Conservation (phyloP, 2,329 filamentous ascomycete genomes). For the Ilyonectria destructans region DNA sequence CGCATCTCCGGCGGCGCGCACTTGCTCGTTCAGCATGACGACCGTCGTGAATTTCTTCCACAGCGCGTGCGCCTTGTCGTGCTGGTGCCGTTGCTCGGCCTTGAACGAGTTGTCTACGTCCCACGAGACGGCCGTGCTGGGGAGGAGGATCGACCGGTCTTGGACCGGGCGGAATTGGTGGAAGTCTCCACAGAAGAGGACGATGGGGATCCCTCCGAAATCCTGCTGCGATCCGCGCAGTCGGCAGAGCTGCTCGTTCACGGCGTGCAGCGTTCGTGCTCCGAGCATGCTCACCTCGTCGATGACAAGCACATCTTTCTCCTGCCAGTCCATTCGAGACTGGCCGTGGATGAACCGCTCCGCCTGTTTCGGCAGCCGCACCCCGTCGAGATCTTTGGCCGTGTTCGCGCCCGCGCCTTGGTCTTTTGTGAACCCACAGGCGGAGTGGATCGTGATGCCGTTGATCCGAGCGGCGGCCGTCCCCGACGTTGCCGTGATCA, state of each 20-base stretch:
- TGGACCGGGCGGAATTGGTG: slow-evolving; percentile 24
- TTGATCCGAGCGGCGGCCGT: slow-evolving; percentile 25
- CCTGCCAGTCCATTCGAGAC: slow-evolving; percentile 47
- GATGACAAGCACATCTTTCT: slow-evolving; percentile 25
- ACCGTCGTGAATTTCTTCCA: slow-evolving; percentile 29
- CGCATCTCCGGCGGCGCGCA: neutral
- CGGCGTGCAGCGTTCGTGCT: slow-evolving; percentile 16
- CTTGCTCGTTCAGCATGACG: slow-evolving; percentile 23
- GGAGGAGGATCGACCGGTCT: slow-evolving; percentile 19
- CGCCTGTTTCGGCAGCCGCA: too few species aligned
- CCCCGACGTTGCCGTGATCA: slow-evolving; percentile 26
- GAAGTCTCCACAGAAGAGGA: slow-evolving; percentile 23
- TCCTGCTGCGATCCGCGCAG: slow-evolving; percentile 2
- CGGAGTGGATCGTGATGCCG: slow-evolving; percentile 32
- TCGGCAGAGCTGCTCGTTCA: slow-evolving; percentile 21
- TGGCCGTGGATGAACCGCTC: too few species aligned
- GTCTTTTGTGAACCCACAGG: slow-evolving; percentile 25
- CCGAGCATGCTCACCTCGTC: slow-evolving; percentile 32
- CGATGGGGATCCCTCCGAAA: slow-evolving; percentile 20
- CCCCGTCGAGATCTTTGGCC: neutral
- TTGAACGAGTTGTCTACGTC: slow-evolving; percentile 6
- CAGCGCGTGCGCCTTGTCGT: slow-evolving; percentile 27
- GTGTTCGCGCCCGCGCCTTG: too few species aligned
- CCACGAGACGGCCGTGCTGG: neutral
- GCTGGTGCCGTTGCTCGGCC: slow-evolving; percentile 21